Evolutionary conservation across 2,329 filamentous ascomycete genomes (phyloP).

Genomic region (Fusarium sp.): DNA sequence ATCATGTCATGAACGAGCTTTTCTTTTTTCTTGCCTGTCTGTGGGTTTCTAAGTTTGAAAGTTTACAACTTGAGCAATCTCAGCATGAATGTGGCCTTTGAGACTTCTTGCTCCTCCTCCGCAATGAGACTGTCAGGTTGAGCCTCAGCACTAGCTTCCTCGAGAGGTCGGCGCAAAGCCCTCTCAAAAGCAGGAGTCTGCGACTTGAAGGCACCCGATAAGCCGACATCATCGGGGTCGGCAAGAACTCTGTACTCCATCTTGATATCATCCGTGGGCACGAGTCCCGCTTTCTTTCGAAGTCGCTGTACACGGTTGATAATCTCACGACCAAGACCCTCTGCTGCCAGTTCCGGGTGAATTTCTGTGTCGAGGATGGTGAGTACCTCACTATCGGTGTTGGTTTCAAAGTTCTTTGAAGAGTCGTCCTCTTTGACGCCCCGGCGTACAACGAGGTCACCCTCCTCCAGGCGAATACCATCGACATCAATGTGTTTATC

Average conservation of each 20-base stretch:
- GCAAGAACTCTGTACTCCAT: conserved; percentile 90
- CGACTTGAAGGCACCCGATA: conserved; percentile 75
- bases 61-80: conserved; percentile 77
- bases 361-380: conserved; percentile 87
- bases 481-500: conserved; percentile 83
- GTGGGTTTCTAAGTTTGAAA: neutral
- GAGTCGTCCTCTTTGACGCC: conserved; percentile 78
- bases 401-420: conserved; percentile 82
- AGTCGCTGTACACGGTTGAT: conserved; percentile 93
- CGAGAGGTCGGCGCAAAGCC: conserved; percentile 79
- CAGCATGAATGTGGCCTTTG: conserved; percentile 83
- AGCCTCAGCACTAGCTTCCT: conserved; percentile 54
- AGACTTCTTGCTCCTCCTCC: conserved; percentile 87
- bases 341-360: conserved; percentile 86
- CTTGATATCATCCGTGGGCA: conserved; percentile 92
- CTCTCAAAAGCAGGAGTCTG: conserved; percentile 79
- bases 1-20: conserved; percentile 22
- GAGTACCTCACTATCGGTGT: conserved; percentile 89
- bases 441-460: conserved; percentile 82
- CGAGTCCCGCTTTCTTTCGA: conserved; percentile 91
- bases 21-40: conserved; percentile 25
- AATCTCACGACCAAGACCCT: conserved; percentile 91
- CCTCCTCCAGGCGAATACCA: conserved; percentile 83
- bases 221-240: conserved; percentile 81
- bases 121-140: conserved; percentile 66